phyloP scores from a whole-genome alignment of 1,139 yeast genomes.

The Yamadazyma conglobata region DNA sequence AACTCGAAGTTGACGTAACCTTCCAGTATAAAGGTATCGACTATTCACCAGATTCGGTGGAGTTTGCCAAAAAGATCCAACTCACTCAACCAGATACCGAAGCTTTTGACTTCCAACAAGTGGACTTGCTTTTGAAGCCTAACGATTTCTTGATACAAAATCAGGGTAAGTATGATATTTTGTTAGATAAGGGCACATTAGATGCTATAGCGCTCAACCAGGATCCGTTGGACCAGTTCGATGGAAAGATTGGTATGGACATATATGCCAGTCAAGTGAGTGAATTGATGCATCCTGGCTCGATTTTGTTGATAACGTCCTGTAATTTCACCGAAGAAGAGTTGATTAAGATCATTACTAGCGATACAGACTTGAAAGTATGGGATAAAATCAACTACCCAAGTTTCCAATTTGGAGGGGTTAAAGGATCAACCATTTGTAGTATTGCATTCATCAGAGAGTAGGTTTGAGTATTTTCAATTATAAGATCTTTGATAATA shows the following conservation, averaged over 20 bases:
- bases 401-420: conserved; percentile 83
- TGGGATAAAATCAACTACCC: conserved; percentile 76
- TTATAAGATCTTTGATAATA: too few relatives aligned
- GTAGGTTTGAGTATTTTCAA: not conserved
- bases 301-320: conserved; percentile 78
- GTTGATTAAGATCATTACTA: conserved; percentile 53
- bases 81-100: conserved; percentile 31
- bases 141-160: conserved; percentile 33
- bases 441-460: conserved; percentile 62
- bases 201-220: conserved; percentile 94
- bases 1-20: conserved; percentile 30
- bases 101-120: conserved; percentile 42
- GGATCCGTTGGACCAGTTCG: conserved; percentile 35
- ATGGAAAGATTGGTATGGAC: conserved; percentile 51
- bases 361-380: conserved; percentile 35
- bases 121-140: conserved; percentile 40
- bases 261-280: conserved; percentile 63
- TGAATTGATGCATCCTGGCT: conserved; percentile 50
- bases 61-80: conserved; percentile 64
- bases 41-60: conserved; percentile 75
- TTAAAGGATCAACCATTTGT: conserved; percentile 81
- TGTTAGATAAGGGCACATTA: conserved; percentile 90
- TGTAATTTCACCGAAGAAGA: conserved; percentile 91
- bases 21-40: conserved; percentile 67
- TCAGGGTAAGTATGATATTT: conserved; percentile 53